Percentiles rank a stretch among this genome's conserved stretches.
Conservation (phyloP, 768 basidiomycete genomes). For the Boletus reticulatus region DNA sequence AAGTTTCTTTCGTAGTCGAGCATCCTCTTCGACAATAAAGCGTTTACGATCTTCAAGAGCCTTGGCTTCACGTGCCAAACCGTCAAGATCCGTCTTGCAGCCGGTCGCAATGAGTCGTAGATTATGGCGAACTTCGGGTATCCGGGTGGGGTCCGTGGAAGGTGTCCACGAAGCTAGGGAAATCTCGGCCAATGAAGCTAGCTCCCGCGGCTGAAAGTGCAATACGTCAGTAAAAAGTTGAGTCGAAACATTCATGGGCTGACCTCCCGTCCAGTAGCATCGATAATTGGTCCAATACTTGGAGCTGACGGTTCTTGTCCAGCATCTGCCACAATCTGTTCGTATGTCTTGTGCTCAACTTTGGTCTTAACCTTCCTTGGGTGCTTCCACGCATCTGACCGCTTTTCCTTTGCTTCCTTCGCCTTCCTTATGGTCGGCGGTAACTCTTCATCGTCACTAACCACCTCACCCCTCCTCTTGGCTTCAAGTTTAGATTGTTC, state of each 20-base stretch:
- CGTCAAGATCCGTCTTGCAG: constrained; percentile 81
- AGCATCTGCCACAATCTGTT: constrained; percentile 89
- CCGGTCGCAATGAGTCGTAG: constrained; percentile 81
- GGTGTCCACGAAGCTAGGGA: constrained; percentile 81
- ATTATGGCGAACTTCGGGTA: constrained; percentile 98
- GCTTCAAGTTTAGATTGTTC: constrained; percentile 83
- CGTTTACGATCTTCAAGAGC: constrained; percentile 76
- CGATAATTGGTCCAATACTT: constrained; percentile 85
- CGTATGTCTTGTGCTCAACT: constrained; percentile 94
- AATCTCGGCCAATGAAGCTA: constrained; percentile 79
- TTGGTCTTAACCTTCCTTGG: constrained; percentile 82
- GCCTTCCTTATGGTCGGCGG: constrained; percentile 32
- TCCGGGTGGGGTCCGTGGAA: constrained; percentile 79
- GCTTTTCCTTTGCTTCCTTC: constrained; percentile 56
- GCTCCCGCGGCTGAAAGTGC: constrained; percentile 69
- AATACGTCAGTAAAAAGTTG: constrained; percentile 5
- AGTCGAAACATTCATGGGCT: constrained; percentile 27
- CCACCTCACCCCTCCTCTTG: constrained; percentile 63
- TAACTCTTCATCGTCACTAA: constrained; percentile 68
- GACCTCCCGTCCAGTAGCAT: constrained; percentile 91
- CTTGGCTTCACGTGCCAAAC: constrained; percentile 87
- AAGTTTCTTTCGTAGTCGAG: constrained; percentile 63
- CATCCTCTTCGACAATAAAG: constrained; percentile 68
- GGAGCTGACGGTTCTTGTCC: constrained; percentile 54
- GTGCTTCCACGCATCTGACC: constrained; percentile 82